phyloP scores from a whole-genome alignment of 2,329 filamentous ascomycete genomes.

The Cytospora piceae region DNA sequence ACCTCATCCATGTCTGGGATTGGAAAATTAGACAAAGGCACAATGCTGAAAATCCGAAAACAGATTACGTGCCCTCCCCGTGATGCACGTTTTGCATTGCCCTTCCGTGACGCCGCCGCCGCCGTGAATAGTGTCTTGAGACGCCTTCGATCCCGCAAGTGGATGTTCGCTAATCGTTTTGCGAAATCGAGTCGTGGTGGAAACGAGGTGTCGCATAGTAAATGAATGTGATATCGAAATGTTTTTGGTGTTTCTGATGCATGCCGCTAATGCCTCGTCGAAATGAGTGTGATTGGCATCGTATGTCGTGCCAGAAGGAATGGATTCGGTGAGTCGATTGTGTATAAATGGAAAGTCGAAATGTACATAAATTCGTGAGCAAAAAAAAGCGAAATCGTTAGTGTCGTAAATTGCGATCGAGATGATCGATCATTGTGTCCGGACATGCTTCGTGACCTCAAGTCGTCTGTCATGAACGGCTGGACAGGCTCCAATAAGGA shows the following conservation, averaged over 20 bases:
- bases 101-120: constrained; percentile 5
- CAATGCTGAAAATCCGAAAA: constrained; percentile 11
- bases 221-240: background rate
- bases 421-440: background rate
- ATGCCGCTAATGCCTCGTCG: constrained; percentile 8
- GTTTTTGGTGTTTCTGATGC: background rate
- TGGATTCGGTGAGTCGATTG: constrained; percentile 20
- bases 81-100: constrained; percentile 9
- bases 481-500: background rate
- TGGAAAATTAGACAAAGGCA: background rate
- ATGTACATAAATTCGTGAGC: constrained; percentile 21
- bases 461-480: constrained; percentile 4
- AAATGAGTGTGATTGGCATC: constrained; percentile 3
- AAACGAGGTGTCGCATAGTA: background rate
- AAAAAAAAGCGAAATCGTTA: constrained; percentile 13
- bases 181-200: constrained; percentile 3
- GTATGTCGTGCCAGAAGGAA: background rate
- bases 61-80: background rate
- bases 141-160: constrained; percentile 2
- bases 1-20: constrained; percentile 9
- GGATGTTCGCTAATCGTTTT: constrained; percentile 4
- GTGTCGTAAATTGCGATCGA: constrained; percentile 4
- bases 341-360: background rate
- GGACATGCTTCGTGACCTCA: background rate
- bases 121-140: background rate